phyloP scores from a whole-genome alignment of 306 rosid genomes.

The Cicer chorassanicum region DNA sequence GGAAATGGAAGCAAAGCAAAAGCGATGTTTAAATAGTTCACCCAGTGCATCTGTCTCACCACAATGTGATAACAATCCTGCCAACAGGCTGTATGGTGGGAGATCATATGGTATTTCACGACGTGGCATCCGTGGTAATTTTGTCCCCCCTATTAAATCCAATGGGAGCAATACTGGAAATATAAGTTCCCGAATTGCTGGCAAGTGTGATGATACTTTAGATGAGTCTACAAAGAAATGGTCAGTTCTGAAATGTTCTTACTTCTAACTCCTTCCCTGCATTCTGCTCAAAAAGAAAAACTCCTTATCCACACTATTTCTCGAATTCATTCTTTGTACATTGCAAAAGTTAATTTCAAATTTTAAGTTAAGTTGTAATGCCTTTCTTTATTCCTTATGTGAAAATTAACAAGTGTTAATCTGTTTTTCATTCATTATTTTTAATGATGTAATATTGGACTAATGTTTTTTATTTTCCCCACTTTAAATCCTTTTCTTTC shows the following conservation, averaged over 20 bases:
- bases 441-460: constrained; percentile 1
- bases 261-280: constrained; percentile 13
- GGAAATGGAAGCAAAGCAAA: constrained; percentile 51
- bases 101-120: constrained; percentile 83
- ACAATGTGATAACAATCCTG: constrained; percentile 47
- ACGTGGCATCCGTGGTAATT: constrained; percentile 81
- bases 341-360: background rate
- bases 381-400: constrained; percentile 23
- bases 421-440: background rate
- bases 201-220: constrained; percentile 74
- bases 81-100: constrained; percentile 63
- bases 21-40: constrained; percentile 45
- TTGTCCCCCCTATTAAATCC: constrained; percentile 89
- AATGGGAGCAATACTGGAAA: constrained; percentile 68
- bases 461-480: background rate
- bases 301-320: constrained; percentile 26
- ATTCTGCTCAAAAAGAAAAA: too few relatives aligned
- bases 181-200: constrained; percentile 62
- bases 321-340: constrained; percentile 14
- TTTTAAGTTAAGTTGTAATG: constrained; percentile 4
- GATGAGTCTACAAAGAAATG: constrained; percentile 90
- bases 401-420: constrained; percentile 18
- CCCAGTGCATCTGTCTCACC: constrained; percentile 49
- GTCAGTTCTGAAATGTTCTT: constrained; percentile 58
- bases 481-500: background rate